Conservation (phyloP, 345 rosid species). For the Psidium guajava region DNA sequence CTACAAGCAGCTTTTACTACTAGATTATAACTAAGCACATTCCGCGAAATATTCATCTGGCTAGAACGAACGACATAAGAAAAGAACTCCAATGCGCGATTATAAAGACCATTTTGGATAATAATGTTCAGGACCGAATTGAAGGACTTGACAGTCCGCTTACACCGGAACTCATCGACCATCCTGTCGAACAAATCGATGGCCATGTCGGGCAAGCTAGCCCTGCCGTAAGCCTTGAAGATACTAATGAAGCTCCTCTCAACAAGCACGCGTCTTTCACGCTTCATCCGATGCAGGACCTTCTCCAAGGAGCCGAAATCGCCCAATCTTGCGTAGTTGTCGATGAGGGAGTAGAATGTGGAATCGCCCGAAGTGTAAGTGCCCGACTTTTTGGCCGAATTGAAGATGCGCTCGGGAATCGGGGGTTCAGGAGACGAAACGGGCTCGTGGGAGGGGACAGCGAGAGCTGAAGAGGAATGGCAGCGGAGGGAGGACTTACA, state of each 20-base stretch:
- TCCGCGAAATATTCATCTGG: slow-evolving; percentile 37
- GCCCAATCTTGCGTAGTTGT: slow-evolving; percentile 36
- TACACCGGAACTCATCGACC: slow-evolving; percentile 58
- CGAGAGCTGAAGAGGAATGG: slow-evolving; percentile 8
- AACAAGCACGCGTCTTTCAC: slow-evolving; percentile 41
- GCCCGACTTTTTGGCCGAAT: slow-evolving; percentile 42
- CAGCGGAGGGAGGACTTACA: background rate
- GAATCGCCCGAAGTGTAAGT: slow-evolving; percentile 68
- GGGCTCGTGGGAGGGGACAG: background rate
- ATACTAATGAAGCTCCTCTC: slow-evolving; percentile 50
- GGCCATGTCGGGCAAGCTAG: slow-evolving; percentile 51
- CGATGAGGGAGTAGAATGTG: slow-evolving; percentile 57
- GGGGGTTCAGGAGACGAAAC: slow-evolving; percentile 20
- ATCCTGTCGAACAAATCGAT: slow-evolving; percentile 55
- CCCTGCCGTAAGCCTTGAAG: slow-evolving; percentile 71
- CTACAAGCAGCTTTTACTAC: slow-evolving; percentile 64
- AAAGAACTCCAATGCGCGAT: slow-evolving; percentile 62
- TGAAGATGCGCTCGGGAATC: slow-evolving; percentile 40
- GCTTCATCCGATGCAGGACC: slow-evolving; percentile 47
- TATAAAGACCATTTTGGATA: slow-evolving; percentile 39
- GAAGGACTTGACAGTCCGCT: slow-evolving; percentile 63
- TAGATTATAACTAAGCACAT: slow-evolving; percentile 64
- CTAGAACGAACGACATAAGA: slow-evolving; percentile 31
- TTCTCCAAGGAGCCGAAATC: slow-evolving; percentile 52
- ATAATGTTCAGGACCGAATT: slow-evolving; percentile 79